phyloP scores from a whole-genome alignment of 257 asterid genomes.

The Orobanche coerulescens region DNA sequence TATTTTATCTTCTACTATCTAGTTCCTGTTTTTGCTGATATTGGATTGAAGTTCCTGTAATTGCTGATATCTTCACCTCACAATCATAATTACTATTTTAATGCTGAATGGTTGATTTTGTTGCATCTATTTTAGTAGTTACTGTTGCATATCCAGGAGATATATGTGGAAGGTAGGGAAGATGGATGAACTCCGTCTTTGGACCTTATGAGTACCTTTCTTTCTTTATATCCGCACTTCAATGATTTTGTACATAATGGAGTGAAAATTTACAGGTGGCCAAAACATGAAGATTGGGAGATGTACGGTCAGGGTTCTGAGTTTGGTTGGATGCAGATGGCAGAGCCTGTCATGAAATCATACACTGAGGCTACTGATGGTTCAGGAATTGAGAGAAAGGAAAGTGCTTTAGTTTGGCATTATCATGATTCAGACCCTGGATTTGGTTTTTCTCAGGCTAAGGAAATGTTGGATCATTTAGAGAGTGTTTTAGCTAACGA shows the following conservation, averaged over 20 bases:
- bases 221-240: background rate
- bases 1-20: background rate
- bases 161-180: too few relatives aligned
- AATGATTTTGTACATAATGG: constrained; percentile 11
- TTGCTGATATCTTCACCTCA: too few relatives aligned
- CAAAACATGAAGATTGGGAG: constrained; percentile 69
- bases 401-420: constrained; percentile 91
- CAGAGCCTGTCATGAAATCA: constrained; percentile 84
- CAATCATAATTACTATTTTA: background rate
- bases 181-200: background rate
- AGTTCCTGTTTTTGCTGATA: background rate
- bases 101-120: background rate
- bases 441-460: constrained; percentile 83
- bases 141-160: too few relatives aligned
- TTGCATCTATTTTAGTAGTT: background rate
- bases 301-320: constrained; percentile 54
- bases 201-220: background rate
- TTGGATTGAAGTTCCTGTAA: too few relatives aligned
- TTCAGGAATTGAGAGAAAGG: constrained; percentile 70
- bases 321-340: constrained; percentile 86
- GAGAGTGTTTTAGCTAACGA: constrained; percentile 93
- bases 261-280: constrained; percentile 53
- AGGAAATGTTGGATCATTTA: constrained; percentile 88
- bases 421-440: constrained; percentile 79
- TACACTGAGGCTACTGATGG: constrained; percentile 93